Conservation (phyloP, 1,284 basidiomycete genomes). For the Malassezia japonica region DNA sequence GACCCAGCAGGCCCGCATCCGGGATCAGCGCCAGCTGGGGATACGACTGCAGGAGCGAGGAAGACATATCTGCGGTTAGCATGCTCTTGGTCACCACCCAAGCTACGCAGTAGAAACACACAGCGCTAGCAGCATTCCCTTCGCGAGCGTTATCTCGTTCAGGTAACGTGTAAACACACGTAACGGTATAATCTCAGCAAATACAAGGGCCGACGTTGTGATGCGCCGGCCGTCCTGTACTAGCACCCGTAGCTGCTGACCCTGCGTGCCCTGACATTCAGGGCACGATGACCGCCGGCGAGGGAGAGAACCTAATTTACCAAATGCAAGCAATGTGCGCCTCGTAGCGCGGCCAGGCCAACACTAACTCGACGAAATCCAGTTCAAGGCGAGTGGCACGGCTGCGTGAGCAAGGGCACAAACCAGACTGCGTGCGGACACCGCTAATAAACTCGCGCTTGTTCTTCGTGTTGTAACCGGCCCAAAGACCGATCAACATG, state of each 20-base stretch:
- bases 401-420: slow-evolving; percentile 21
- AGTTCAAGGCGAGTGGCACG: slow-evolving; percentile 44
- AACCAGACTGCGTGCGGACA: slow-evolving; percentile 44
- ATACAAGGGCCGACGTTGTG: not conserved
- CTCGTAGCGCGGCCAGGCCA: not conserved
- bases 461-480: slow-evolving; percentile 41
- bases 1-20: slow-evolving; percentile 39
- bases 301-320: slow-evolving; percentile 12
- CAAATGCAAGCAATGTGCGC: slow-evolving; percentile 2
- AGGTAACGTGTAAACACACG: slow-evolving; percentile 27
- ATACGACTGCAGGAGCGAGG: slow-evolving; percentile 44
- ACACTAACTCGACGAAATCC: slow-evolving; percentile 48
- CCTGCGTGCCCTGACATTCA: slow-evolving; percentile 22
- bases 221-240: not conserved
- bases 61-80: slow-evolving; percentile 42
- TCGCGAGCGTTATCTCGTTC: slow-evolving; percentile 49
- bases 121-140: slow-evolving; percentile 44
- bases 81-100: no score
- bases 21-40: slow-evolving; percentile 48
- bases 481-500: slow-evolving; percentile 44
- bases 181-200: slow-evolving; percentile 30
- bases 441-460: slow-evolving; percentile 41
- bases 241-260: slow-evolving; percentile 17
- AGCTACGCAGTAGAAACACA: slow-evolving; percentile 1
- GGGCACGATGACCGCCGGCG: slow-evolving; percentile 19